phyloP scores from a whole-genome alignment of 352 stramenopile genomes.

The Phytopythium sindhum region DNA sequence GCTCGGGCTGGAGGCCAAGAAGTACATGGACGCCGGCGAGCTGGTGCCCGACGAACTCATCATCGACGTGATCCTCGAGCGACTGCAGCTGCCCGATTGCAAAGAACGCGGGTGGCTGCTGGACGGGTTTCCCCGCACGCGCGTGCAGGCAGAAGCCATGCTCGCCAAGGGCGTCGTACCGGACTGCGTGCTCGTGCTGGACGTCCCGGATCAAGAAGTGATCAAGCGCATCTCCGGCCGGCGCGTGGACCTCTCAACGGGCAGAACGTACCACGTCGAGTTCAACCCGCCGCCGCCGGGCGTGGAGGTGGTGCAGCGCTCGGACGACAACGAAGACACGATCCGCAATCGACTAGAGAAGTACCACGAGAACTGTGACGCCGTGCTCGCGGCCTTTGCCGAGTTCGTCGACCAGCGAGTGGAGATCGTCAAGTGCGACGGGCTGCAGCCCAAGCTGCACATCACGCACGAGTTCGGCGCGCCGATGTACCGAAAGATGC shows the following conservation, averaged over 20 bases:
- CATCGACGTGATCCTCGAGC: conserved; percentile 77
- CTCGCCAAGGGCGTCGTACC: conserved; percentile 64
- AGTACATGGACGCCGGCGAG: conserved; percentile 88
- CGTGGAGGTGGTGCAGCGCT: conserved; percentile 77
- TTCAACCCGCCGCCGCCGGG: conserved; percentile 89
- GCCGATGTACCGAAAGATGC: conserved; percentile 43
- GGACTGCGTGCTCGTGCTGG: conserved; percentile 89
- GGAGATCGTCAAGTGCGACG: conserved; percentile 58
- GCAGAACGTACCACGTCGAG: conserved; percentile 95
- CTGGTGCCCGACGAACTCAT: conserved; percentile 93
- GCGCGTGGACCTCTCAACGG: conserved; percentile 91
- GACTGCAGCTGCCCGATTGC: conserved; percentile 84
- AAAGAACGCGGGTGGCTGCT: conserved; percentile 87
- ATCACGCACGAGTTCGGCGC: conserved; percentile 48
- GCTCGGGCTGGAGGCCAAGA: conserved; percentile 76
- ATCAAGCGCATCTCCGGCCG: conserved; percentile 94
- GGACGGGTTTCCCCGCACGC: conserved; percentile 92
- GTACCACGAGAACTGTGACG: conserved; percentile 70
- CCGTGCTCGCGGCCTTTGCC: conserved; percentile 46
- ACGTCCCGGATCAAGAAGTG: conserved; percentile 94
- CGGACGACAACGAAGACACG: conserved; percentile 93
- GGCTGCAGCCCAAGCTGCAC: conserved; percentile 34
- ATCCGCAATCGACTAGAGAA: conserved; percentile 81
- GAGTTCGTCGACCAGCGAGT: conserved; percentile 19
- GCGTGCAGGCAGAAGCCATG: conserved; percentile 81